These are phyloP conservation scores for Miscanthus lutarioriparius DNA, from an alignment of 176 grass and related monocot genomes.

Conservation along the genomic window DNA sequence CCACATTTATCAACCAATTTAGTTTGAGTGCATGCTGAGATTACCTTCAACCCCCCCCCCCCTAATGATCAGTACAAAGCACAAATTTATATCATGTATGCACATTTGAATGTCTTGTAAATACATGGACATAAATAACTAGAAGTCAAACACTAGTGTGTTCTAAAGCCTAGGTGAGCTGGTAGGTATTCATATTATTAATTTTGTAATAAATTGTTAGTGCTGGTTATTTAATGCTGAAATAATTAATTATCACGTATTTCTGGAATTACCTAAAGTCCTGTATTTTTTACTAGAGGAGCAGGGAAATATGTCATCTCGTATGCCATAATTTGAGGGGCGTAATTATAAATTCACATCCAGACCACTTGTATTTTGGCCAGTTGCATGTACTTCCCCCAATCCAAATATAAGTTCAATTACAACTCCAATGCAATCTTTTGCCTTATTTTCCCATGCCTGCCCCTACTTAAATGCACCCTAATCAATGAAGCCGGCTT, in stretches of 20 bases:
- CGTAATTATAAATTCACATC: neutral
- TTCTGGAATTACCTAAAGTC: slow-evolving; percentile 22
- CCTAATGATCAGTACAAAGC: neutral
- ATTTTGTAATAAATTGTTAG: slow-evolving; percentile 2
- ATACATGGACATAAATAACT: slow-evolving; percentile 12
- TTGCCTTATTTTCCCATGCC: neutral
- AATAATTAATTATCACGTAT: slow-evolving; percentile 1
- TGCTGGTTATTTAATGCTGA: slow-evolving; percentile 20
- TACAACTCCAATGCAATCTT: neutral
- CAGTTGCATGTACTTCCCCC: neutral
- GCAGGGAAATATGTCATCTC: neutral
- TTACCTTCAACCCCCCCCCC: no score
- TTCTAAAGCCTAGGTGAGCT: slow-evolving; percentile 14
- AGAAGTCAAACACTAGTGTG: neutral
- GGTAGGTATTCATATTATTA: slow-evolving; percentile 8
- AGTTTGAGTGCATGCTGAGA: slow-evolving; percentile 14
- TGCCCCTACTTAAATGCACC: neutral
- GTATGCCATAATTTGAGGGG: neutral
- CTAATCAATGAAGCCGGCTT: neutral
- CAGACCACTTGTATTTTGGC: slow-evolving; percentile 1
- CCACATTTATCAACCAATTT: neutral
- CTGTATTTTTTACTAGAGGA: neutral
- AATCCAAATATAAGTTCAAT: neutral
- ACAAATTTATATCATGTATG: neutral
- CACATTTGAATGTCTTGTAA: slow-evolving; percentile 4